Evolutionary conservation across 768 basidiomycete species (phyloP), one percentile per base, ranked within the genome.

Genomic region (Dictyophora rubrovolvata): DNA sequence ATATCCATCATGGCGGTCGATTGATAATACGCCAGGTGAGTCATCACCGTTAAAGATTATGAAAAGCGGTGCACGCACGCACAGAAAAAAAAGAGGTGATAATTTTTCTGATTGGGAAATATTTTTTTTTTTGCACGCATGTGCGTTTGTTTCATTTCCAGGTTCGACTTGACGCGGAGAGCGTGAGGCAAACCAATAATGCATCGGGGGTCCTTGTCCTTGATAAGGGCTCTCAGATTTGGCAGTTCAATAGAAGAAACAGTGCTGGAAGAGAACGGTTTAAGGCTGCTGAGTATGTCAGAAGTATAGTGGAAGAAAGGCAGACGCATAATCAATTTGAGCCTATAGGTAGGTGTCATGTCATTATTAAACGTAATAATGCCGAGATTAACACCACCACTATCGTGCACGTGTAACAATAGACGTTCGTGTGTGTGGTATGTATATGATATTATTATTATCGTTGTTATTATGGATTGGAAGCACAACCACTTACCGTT

Each of bases 271-370:
- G 79, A 66, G 82, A 84, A 63, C 75, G 76, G 36, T 84, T 79
- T 69, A 80, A 78, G 64, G 80, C 83, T 10, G 81, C 79, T 20
- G 80, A 85, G 63, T 84, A 84, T 69, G 78, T 76, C 3, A 75
- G 73, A 63, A 71, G 65, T 23, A 65, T 84, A 11, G 72, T 74
- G 5, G 70, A 72, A 53, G 72, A 71, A 9, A 70, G 80, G 21
- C 66, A 73, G 64, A 55, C 56, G 53, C 34, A 55, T 49, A 54
- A 52, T 55, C 57, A 59, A 20, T 51, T 52, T 36, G 52, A 59
- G 23, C 18, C 48, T 28, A 53, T 59, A 33, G 57, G 57, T 59
- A 37, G 17, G 57, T 53, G 23, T 11, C 34, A 18, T 21, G 16
- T 8, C n/a, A 48, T 56, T 55, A 42, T 51, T 35, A 48, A 62